A percentile compares a stretch with the other conserved stretches of the same genome.
These are phyloP conservation scores for Claviceps sp. DNA, from an alignment of 2,329 filamentous ascomycete species.

Conservation along the genomic window DNA sequence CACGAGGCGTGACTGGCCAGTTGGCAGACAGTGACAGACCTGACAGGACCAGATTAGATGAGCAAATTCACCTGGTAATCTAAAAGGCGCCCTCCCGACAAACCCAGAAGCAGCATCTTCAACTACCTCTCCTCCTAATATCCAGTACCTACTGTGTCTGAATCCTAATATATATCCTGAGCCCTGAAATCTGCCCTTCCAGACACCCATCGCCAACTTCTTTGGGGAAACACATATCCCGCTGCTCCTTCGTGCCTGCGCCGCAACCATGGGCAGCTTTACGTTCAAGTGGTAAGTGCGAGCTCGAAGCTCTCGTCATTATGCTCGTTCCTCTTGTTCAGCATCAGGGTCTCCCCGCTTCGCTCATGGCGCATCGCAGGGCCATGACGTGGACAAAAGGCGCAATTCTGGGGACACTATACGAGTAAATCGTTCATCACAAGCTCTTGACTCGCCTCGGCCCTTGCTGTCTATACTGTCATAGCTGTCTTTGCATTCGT, in stretches of 20 bases:
- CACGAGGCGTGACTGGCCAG: too few species aligned
- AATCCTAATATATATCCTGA: too few species aligned
- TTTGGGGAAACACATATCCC: not conserved
- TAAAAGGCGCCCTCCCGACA: too few species aligned
- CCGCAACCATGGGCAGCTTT: conserved; percentile 47
- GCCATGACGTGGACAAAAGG: not conserved
- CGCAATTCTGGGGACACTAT: too few species aligned
- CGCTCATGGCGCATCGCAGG: not conserved
- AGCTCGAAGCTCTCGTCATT: not conserved
- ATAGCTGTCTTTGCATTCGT: too few species aligned
- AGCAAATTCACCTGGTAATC: too few species aligned
- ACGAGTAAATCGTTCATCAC: not conserved
- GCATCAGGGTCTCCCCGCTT: not conserved
- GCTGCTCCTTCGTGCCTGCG: conserved; percentile 4
- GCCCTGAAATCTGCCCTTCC: not conserved
- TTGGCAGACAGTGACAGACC: too few species aligned
- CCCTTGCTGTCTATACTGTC: not conserved
- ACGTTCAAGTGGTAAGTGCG: conserved; percentile 54
- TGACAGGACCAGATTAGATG: too few species aligned
- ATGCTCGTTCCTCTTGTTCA: too few species aligned
- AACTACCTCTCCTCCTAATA: too few species aligned
- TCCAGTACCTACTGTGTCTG: too few species aligned
- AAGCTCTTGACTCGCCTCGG: not conserved
- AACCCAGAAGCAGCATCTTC: too few species aligned
- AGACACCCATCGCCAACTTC: not conserved